Base-by-base conservation (phyloP, 257 asterid genomes). In the Solanum sejunctum region DNA sequence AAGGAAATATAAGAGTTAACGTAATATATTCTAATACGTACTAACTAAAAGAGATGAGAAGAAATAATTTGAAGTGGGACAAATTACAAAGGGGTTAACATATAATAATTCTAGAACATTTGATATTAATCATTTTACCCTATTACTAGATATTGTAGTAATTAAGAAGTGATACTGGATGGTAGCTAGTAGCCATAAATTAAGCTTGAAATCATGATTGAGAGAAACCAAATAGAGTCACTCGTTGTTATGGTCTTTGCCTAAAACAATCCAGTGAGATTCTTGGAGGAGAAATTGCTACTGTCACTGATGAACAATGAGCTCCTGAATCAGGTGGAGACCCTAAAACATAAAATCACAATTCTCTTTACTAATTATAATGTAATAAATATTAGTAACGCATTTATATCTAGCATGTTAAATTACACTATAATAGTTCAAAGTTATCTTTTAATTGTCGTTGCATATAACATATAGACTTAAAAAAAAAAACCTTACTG, bases 281-380 rank as follows among this genome's bases (percentile, higher is more conserved):
- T 82, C 92, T 89, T n/a, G 97, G 98, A 15, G 98, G 95, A 7
- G 99, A 95, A 28, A 93, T 56, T 3, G 98, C 98, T 18, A 91
- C 87, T 3, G 98, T 93, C 83, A 97, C 97, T 0, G 96, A 56
- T 8, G 99, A 94, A 1, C 97, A 91, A 80, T 91, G 92, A 3
- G 86, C 92, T 83, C 95, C 96, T 1, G 98, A 94, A 60, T 94
- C 98, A n/a, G 96, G 92, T 17, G 99, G 98, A 10, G 99, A 95
- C 90, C 97, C 97, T 93, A 89, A 39, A 41, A 73, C 45, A 72
- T 72, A 93, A 87, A 45, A 96, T 60, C 3, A 23, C 10, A 45
- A 64, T 36, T 36, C 36, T 36, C 41, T 36, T 36, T 36, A 36
- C 41, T 36, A 36, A 36, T 36, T 36, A 36, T 36, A 36, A 36